Evolutionary conservation across 805 yeast genomes (phyloP), one percentile per base, ranked within the genome.

Genomic region (Zygoascus ofunaensis): DNA sequence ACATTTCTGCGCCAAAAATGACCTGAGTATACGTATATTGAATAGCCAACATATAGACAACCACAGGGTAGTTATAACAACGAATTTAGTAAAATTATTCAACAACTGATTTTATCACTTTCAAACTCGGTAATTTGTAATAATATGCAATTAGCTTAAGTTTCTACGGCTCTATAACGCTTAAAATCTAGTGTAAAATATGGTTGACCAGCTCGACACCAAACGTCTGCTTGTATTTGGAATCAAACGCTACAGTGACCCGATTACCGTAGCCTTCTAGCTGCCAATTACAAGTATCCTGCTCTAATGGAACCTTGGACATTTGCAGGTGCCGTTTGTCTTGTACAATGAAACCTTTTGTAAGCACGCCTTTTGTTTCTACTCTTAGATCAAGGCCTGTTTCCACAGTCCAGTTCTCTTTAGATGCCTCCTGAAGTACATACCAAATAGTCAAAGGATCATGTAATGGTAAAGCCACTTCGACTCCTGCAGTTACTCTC

Each of bases 391-490:
- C 71, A 35, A 48, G 49, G 8, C 35, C 39, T 17, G 49, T 43
- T 3, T 51, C 47, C 3, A 52, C 37, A 48, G 54, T 50, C 51
- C 56, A 48, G 26, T 22, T 40, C 8, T 38, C 37, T 3, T 44
- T 47, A 18, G 39, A 23, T 26, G 7, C 12, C 30, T 26, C 30
- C 10, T 26, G 7, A 14, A 62, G 42, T 12, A 61, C 61, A 44
- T 58, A 65, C 41, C 54, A 61, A 18, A 58, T 54, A 2, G 69
- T 60, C 32, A 66, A 53, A n/a, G 70, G 70, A 45, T 65, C 70
- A 39, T 65, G 70, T 5, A 39, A 18, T 23, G 20, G 8, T 3
- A 39, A 10, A 21, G 12, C 8, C 4, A 15, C 19, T 28, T 4
- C n/a, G 24, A 19, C 22, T 8, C 42, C 35, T 17, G 5, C 12